These are phyloP conservation scores for Quercus alba DNA, from an alignment of 306 rosid genomes.

Conservation along the genomic window DNA sequence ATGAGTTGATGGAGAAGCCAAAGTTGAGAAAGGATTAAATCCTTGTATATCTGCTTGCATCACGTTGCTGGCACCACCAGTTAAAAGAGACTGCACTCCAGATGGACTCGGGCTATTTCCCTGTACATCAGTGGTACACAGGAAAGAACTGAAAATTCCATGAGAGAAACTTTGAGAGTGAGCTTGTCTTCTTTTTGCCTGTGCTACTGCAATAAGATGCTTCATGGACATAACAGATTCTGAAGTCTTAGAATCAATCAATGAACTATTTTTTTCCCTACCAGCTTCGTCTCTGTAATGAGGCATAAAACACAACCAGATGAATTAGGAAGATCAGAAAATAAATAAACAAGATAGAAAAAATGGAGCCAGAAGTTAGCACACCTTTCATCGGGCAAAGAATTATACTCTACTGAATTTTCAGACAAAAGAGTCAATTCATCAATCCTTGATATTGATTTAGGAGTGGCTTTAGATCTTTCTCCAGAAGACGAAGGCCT, in stretches of 20 bases:
- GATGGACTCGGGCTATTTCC: conserved; percentile 80
- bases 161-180: conserved; percentile 51
- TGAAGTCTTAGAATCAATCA: conserved; percentile 55
- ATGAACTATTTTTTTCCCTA: conserved; percentile 40
- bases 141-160: conserved; percentile 38
- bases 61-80: conserved; percentile 45
- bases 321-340: not conserved
- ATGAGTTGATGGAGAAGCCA: conserved; percentile 66
- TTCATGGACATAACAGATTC: conserved; percentile 71
- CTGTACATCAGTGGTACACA: conserved; percentile 35
- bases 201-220: conserved; percentile 95
- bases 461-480: conserved; percentile 49
- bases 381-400: conserved; percentile 65
- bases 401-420: conserved; percentile 44
- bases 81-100: conserved; percentile 46
- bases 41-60: conserved; percentile 54
- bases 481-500: conserved; percentile 55
- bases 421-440: conserved; percentile 45
- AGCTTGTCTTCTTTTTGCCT: conserved; percentile 79
- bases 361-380: conserved; percentile 9
- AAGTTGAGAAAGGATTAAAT: conserved; percentile 34
- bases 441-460: conserved; percentile 32
- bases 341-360: conserved; percentile 1
- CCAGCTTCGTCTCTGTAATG: conserved; percentile 48
- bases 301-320: not conserved